Evolutionary conservation across 1,139 yeast species (phyloP).

Genomic region (Cylindricascospora bacillispora): DNA sequence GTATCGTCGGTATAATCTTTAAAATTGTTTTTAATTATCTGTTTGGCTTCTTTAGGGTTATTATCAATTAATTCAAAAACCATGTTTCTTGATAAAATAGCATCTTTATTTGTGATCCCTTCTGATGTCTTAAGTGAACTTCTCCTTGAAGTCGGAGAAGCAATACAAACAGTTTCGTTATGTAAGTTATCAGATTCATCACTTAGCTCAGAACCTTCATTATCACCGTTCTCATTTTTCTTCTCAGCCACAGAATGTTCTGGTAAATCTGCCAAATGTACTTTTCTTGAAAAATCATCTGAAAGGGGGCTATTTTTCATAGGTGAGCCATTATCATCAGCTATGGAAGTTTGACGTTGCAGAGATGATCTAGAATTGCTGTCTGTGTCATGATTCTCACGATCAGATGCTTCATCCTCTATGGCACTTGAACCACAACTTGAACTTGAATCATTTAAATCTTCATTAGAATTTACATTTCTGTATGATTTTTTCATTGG

Average conservation of each 20-base stretch:
- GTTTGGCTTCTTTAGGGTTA: conserved; percentile 6
- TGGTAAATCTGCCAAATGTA: conserved; percentile 22
- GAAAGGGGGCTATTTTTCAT: conserved; percentile 12
- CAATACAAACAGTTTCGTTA: neutral
- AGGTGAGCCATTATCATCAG: conserved; percentile 25
- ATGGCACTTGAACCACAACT: conserved; percentile 4
- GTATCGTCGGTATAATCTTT: conserved; percentile 2
- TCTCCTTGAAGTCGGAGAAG: neutral
- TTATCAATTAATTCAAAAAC: neutral
- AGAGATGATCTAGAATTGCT: conserved; percentile 5
- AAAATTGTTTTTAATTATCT: conserved; percentile 10
- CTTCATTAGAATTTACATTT: conserved; percentile 5
- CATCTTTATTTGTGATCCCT: neutral
- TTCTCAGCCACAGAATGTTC: neutral
- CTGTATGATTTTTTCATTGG: conserved; percentile 26
- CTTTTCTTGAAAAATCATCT: conserved; percentile 9
- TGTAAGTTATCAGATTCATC: neutral
- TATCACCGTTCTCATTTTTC: neutral
- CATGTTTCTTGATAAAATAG: neutral
- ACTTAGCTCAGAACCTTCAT: neutral
- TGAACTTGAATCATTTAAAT: conserved; percentile 1
- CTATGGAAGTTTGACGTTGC: conserved; percentile 20
- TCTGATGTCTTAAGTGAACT: neutral
- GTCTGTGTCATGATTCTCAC: conserved; percentile 3
- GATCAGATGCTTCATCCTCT: conserved; percentile 6